phyloP scores from a whole-genome alignment of 75 land plant species.

The Sequoia sempervirens region DNA sequence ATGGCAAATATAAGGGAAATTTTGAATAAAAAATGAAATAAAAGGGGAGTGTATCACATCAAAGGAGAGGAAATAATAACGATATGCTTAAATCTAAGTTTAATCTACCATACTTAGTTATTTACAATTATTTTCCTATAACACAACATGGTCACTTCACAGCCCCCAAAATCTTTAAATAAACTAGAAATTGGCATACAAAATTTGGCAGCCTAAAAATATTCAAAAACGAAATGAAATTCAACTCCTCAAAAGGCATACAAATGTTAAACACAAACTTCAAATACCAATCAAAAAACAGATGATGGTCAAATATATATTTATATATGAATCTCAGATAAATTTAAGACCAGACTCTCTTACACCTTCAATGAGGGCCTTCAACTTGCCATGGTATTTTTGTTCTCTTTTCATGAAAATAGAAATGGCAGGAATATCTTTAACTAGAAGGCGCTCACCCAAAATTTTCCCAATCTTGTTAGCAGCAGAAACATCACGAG shows the following conservation, averaged over 20 bases:
- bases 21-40: no score
- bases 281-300: background rate
- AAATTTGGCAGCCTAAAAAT: background rate
- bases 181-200: background rate
- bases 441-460: slow-evolving; percentile 55
- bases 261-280: background rate
- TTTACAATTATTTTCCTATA: background rate
- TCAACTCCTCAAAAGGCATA: background rate
- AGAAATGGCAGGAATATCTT: slow-evolving; percentile 66
- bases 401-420: slow-evolving; percentile 64
- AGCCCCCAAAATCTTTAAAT: background rate
- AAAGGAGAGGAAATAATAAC: background rate
- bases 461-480: slow-evolving; percentile 68
- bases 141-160: background rate
- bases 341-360: slow-evolving; percentile 57
- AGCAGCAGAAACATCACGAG: slow-evolving; percentile 71
- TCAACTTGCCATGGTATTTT: slow-evolving; percentile 82
- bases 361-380: slow-evolving; percentile 74
- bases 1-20: background rate
- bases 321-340: slow-evolving; percentile 16
- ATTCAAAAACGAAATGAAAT: background rate
- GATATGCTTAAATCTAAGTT: background rate
- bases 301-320: background rate
- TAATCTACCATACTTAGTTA: background rate
- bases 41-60: background rate